Base-by-base conservation (phyloP, 1,139 yeast species). In the Wickerhamomyces sp. region DNA sequence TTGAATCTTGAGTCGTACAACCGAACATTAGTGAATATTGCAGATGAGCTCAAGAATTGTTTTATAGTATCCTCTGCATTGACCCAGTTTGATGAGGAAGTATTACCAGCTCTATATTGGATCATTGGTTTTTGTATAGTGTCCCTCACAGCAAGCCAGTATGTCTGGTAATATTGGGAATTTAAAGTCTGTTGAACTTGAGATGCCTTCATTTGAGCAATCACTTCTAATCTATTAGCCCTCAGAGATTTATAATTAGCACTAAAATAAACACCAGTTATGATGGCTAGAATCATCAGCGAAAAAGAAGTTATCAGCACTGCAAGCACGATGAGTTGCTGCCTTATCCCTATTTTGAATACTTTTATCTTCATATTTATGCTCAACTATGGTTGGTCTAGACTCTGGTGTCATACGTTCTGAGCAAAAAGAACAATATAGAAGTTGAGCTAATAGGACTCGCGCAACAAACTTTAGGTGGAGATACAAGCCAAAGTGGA, bases 271-370 rank as follows among this genome's bases (percentile, higher is more conserved):
- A 85, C 76, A 36, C 95, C 95, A 2, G 95, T 79, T 9, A 84
- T 87, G 21, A 86, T 67, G 12, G 95, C 92, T 36, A 90, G 64
- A 6, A 87, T 76, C 25, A 85, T 67, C 38, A 90, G 68, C 3
- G 97, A 88, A 39, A 86, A 66, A 31, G 86, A 69, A 19, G 95
- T 84, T 26, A 89, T 86, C 46, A 82, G 67, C 45, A 86, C 72
- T 51, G 88, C 96, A 38, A 89, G 67, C n/a, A 80, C 74, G 45
- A 88, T 82, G 43, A 90, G 78, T 66, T 90, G 97, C 59, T 70
- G 65, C 55, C 79, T 59, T 32, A 74, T 63, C 18, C 68, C 62
- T 5, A 65, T 68, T 35, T 70, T 42, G 35, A 54, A 47, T 8
- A 41, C 40, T 37, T 42, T 40, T 43, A 44, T 42, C 14, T 15